These are phyloP conservation scores for Fusarium sp. DNA, from an alignment of 2,329 filamentous ascomycete genomes.

Conservation along the genomic window DNA sequence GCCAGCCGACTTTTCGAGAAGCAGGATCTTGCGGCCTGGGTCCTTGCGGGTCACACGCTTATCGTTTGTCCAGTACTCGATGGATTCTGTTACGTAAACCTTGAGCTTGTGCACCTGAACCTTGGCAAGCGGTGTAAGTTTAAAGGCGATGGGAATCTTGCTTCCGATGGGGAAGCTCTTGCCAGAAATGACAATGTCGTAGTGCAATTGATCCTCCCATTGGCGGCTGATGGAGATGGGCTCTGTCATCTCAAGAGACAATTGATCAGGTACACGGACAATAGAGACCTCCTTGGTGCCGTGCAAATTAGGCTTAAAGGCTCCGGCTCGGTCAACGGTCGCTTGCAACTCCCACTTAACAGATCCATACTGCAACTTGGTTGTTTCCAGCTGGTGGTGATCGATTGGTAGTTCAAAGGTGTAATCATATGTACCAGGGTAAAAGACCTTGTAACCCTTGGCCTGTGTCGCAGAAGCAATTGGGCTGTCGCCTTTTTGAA, in stretches of 20 bases:
- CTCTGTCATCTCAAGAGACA: slow-evolving; percentile 89
- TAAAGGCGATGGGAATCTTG: slow-evolving; percentile 92
- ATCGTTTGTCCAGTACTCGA: slow-evolving; percentile 90
- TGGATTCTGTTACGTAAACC: slow-evolving; percentile 88
- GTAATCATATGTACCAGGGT: slow-evolving; percentile 74
- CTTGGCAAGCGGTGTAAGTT: slow-evolving; percentile 90
- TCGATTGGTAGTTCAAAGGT: slow-evolving; percentile 90
- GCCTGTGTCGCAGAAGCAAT: slow-evolving; percentile 68
- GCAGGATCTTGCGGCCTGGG: slow-evolving; percentile 81
- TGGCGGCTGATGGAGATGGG: slow-evolving; percentile 93
- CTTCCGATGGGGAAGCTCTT: slow-evolving; percentile 93
- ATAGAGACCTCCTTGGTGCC: slow-evolving; percentile 85
- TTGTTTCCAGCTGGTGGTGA: slow-evolving; percentile 88
- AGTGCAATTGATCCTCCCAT: slow-evolving; percentile 95
- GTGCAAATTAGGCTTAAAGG: slow-evolving; percentile 88
- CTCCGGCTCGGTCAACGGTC: slow-evolving; percentile 84
- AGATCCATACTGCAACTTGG: slow-evolving; percentile 84
- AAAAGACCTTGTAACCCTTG: slow-evolving; percentile 88
- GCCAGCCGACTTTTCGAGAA: slow-evolving; percentile 90
- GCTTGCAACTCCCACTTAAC: slow-evolving; percentile 92
- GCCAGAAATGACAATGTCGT: slow-evolving; percentile 95
- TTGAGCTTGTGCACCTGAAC: slow-evolving; percentile 94
- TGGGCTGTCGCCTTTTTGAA: slow-evolving; percentile 79
- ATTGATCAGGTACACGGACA: slow-evolving; percentile 86
- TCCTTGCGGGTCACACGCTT: slow-evolving; percentile 87